Base-by-base conservation (phyloP, 2,329 filamentous ascomycete species). In the Penicillium frequentans region DNA sequence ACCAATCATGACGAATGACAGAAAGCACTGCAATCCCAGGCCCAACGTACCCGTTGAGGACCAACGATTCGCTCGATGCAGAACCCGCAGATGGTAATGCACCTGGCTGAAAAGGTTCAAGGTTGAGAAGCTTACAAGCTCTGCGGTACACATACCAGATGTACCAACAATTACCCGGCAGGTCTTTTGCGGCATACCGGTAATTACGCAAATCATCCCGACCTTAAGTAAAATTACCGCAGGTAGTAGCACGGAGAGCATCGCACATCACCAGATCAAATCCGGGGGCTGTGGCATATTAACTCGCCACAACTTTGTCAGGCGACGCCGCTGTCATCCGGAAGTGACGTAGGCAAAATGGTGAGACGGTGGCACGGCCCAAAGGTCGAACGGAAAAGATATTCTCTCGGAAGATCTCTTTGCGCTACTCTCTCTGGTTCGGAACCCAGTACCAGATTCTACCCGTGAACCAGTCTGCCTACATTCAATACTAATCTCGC, bases 81-180 rank as follows among this genome's bases (percentile, higher is more conserved):
- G 52, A 50, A 49, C 27, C 58, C 48, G 58, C 59, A 59, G 56
- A 45, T 37, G 54, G 39, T n/a, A 51, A 63, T 60, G 64, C 64
- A 66, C 54, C 62, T 58, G 54, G 60, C 64, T 66, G 53, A 64
- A 66, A 66, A 60, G 58, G 62, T 64, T 54, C 33, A 54, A 59
- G 54, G 57, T 65, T 63, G 62, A 61, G 53, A 56, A 58, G 57
- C 49, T 60, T 37, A 35, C 21, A 23, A 29, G 44, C 26, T 27
- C 39, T 35, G 49, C 35, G 13, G 16, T 26, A 24, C 35, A n/a
- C 45, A 45, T 45, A 23, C 21, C 43, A 45, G 11, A 19, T 29
- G 43, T 24, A 35, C 29, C 27, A 56, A 44, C 45, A n/a, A 49
- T 43, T 43, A 56, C 37, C 39, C 49, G 48, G 45, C 26, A n/a